Percentiles rank a stretch among this genome's conserved stretches.
Evolutionary conservation across 257 asterid species (phyloP).

Genomic region (Solanum rostratum): DNA sequence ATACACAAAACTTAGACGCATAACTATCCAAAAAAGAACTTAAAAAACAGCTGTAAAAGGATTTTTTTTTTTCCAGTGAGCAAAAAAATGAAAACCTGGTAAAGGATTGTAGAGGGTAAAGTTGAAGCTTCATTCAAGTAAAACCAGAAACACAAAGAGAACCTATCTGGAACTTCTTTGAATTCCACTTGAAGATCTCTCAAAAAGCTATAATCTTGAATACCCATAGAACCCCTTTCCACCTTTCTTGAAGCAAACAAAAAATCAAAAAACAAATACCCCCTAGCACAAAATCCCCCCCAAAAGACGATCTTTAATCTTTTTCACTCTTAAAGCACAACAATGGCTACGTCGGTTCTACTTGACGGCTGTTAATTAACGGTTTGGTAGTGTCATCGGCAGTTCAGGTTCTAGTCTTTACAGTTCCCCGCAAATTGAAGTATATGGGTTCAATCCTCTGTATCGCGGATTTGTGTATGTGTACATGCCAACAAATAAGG

Average conservation of each 20-base stretch:
- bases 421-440: conserved; percentile 33
- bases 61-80: neutral
- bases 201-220: conserved; percentile 32
- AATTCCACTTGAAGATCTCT: conserved; percentile 54
- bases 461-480: neutral
- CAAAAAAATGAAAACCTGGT: conserved; percentile 42
- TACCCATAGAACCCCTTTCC: conserved; percentile 18
- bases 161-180: conserved; percentile 28
- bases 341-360: conserved; percentile 7
- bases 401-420: conserved; percentile 46
- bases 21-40: neutral
- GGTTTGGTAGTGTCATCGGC: conserved; percentile 78
- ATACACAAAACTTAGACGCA: neutral
- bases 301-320: neutral
- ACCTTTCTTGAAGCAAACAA: conserved; percentile 8
- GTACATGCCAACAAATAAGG: neutral
- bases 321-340: conserved; percentile 2
- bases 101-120: conserved; percentile 46
- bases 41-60: neutral
- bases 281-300: neutral
- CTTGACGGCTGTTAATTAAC: conserved; percentile 74
- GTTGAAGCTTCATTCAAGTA: conserved; percentile 38
- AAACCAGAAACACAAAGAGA: conserved; percentile 69
- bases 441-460: conserved; percentile 25
- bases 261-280: conserved; percentile 3